These are phyloP conservation scores for Cicer cuneatum DNA, from an alignment of 306 rosid genomes.

Conservation along the genomic window DNA sequence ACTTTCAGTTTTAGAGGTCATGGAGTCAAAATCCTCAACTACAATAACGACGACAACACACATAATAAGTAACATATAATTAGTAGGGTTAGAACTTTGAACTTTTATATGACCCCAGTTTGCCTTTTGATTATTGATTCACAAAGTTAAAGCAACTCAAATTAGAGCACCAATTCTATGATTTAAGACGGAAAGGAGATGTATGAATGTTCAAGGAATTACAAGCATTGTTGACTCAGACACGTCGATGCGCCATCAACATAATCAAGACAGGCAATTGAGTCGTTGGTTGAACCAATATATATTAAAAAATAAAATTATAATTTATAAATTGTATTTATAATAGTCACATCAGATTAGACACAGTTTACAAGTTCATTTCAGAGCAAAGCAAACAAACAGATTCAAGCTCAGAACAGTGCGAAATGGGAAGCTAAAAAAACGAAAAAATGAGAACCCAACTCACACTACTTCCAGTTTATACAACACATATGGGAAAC, in stretches of 20 bases:
- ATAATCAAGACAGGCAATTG: background rate
- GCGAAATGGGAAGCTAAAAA: too few species aligned
- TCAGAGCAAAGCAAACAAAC: too few species aligned
- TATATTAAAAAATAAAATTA: background rate
- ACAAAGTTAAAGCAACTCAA: background rate
- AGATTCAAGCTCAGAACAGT: too few species aligned
- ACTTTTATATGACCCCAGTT: slow-evolving; percentile 5
- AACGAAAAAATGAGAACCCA: too few species aligned
- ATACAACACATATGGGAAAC: too few species aligned
- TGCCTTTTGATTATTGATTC: background rate
- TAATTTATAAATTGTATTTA: too few species aligned
- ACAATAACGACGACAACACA: slow-evolving; percentile 2
- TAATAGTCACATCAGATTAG: too few species aligned
- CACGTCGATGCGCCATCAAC: background rate
- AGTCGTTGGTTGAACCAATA: background rate
- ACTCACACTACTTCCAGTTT: too few species aligned
- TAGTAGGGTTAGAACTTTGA: background rate
- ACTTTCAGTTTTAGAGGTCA: slow-evolving; percentile 63
- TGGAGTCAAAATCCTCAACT: slow-evolving; percentile 49
- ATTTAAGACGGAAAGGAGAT: background rate
- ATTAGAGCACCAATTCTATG: background rate
- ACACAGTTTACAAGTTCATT: too few species aligned
- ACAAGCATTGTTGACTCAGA: background rate
- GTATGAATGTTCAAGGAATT: background rate
- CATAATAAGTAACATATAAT: background rate